Evolutionary conservation across 805 yeast species (phyloP).

Genomic region (Isabelozyma pseudorhagii): DNA sequence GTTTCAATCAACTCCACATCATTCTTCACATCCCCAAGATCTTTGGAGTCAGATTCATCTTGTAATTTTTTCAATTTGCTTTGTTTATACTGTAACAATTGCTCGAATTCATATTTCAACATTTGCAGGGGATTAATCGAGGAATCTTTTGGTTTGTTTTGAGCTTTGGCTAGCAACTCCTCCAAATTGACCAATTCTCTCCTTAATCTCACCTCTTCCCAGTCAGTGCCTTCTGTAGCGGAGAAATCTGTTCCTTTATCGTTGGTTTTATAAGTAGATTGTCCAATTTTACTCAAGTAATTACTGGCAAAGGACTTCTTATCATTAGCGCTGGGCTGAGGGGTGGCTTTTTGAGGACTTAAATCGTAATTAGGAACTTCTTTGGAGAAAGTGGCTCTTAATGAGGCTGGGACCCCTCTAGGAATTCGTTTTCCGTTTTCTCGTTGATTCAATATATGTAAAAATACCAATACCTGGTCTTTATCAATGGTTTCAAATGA

Average conservation of each 20-base stretch:
- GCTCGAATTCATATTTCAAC: slow-evolving; percentile 69
- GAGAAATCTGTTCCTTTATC: slow-evolving; percentile 67
- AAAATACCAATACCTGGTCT: slow-evolving; percentile 84
- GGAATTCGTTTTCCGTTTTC: slow-evolving; percentile 84
- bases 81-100: slow-evolving; percentile 75
- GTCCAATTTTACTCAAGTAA: slow-evolving; percentile 57
- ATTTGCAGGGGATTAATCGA: slow-evolving; percentile 21
- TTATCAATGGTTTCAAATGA: slow-evolving; percentile 84
- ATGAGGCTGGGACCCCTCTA: slow-evolving; percentile 87
- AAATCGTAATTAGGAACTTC: slow-evolving; percentile 70
- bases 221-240: slow-evolving; percentile 73
- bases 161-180: slow-evolving; percentile 54
- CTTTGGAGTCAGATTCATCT: slow-evolving; percentile 15
- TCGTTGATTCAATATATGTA: slow-evolving; percentile 89
- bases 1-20: slow-evolving; percentile 70
- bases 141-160: slow-evolving; percentile 19
- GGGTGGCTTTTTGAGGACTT: slow-evolving; percentile 23
- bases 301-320: slow-evolving; percentile 48
- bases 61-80: slow-evolving; percentile 39
- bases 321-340: slow-evolving; percentile 12
- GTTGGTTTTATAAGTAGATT: slow-evolving; percentile 33
- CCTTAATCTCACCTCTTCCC: slow-evolving; percentile 86
- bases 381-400: slow-evolving; percentile 88
- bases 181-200: slow-evolving; percentile 78
- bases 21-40: slow-evolving; percentile 51